A percentile compares a stretch with the other conserved stretches of the same genome.
phyloP scores from a whole-genome alignment of 169 alveolate species.

The Cryptosporidium parvum region DNA sequence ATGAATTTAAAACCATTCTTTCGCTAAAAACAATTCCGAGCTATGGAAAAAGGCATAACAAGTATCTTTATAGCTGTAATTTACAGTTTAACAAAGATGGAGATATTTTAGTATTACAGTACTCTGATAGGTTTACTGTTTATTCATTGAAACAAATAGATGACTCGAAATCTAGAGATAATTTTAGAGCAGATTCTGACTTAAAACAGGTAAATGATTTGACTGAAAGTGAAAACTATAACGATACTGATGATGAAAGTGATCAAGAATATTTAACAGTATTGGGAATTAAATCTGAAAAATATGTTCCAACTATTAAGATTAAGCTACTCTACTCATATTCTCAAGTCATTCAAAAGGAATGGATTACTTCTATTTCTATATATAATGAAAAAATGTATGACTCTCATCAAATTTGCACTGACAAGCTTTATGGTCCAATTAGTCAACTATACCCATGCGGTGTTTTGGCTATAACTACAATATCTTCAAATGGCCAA shows the following conservation, averaged over 20 bases:
- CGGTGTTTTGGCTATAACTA: slow-evolving; percentile 40
- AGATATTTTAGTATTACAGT: slow-evolving; percentile 41
- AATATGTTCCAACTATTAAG: neutral
- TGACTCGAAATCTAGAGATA: neutral
- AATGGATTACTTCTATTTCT: slow-evolving; percentile 59
- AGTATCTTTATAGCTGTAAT: slow-evolving; percentile 22
- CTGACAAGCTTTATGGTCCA: slow-evolving; percentile 11
- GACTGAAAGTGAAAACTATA: neutral
- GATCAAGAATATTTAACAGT: neutral
- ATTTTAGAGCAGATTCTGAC: neutral
- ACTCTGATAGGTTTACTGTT: slow-evolving; percentile 47
- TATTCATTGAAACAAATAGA: neutral
- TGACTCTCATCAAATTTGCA: neutral
- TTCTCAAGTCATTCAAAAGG: slow-evolving; percentile 63
- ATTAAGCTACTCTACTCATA: slow-evolving; percentile 36
- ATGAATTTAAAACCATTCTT: neutral
- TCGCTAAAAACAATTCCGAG: slow-evolving; percentile 3
- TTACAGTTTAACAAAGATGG: slow-evolving; percentile 20
- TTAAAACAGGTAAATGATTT: neutral
- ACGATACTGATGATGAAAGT: neutral
- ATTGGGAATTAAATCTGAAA: neutral
- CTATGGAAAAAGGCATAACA: slow-evolving; percentile 36
- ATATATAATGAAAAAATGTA: slow-evolving; percentile 1
- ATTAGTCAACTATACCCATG: slow-evolving; percentile 34
- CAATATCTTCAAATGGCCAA: slow-evolving; percentile 43